Conservation (phyloP, 257 asterid species). For the Solanum paucissectum region DNA sequence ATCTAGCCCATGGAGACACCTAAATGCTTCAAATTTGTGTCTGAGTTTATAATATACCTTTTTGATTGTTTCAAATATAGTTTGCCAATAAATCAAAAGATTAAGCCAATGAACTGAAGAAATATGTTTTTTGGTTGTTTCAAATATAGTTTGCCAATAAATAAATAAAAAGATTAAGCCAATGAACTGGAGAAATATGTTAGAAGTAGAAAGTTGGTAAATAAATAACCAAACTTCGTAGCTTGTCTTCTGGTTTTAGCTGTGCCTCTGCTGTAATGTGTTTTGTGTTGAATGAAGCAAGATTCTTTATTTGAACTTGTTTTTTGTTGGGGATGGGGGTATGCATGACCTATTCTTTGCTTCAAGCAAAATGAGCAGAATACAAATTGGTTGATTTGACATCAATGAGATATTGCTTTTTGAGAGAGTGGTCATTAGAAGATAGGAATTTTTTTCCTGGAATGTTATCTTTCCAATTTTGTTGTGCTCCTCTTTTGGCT, state of each 20-base stretch:
- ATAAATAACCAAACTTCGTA: background rate
- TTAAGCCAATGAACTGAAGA: background rate
- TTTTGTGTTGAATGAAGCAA: background rate
- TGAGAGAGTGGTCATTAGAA: background rate
- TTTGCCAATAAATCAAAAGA: background rate
- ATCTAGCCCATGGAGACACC: background rate
- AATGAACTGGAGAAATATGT: background rate
- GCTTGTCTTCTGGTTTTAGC: background rate
- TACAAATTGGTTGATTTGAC: background rate
- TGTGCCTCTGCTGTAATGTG: background rate
- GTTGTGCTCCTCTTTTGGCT: background rate
- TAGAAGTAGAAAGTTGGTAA: background rate
- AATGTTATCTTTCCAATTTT: background rate
- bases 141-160: background rate
- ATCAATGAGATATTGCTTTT: background rate
- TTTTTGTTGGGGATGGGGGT: background rate
- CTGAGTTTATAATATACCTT: background rate
- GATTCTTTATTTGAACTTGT: background rate
- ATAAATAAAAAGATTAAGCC: background rate
- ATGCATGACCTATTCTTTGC: background rate
- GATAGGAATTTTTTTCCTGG: background rate
- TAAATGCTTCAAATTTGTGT: background rate
- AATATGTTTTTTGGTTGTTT: background rate
- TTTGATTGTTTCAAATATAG: background rate
- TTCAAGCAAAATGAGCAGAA: background rate